phyloP scores from a whole-genome alignment of 441 rosid genomes.

The Gossypium gossypioides region DNA sequence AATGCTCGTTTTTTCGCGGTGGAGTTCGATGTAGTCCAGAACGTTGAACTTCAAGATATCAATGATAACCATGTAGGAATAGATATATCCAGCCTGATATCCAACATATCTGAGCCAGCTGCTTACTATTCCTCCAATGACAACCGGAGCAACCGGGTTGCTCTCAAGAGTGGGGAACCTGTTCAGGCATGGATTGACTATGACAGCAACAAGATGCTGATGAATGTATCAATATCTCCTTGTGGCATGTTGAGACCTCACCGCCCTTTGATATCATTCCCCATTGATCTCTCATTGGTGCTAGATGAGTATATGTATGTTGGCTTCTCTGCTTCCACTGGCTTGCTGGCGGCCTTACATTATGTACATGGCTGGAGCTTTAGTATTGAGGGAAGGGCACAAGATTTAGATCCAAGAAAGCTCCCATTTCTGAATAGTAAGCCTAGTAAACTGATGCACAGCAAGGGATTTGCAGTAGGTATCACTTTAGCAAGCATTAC shows the following conservation, averaged over 20 bases:
- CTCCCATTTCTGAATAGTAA: slow-evolving; percentile 12
- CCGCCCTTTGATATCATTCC: slow-evolving; percentile 21
- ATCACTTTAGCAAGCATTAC: slow-evolving; percentile 6
- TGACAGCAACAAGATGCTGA: slow-evolving; percentile 12
- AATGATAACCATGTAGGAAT: slow-evolving; percentile 34
- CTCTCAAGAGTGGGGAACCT: slow-evolving; percentile 18
- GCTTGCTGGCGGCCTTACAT: slow-evolving; percentile 7
- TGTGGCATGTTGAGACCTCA: slow-evolving; percentile 19
- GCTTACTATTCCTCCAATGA: slow-evolving; percentile 17
- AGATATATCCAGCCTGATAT: slow-evolving; percentile 24
- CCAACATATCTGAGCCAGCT: slow-evolving; percentile 19
- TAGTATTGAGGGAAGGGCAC: slow-evolving; percentile 14
- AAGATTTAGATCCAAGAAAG: slow-evolving; percentile 13
- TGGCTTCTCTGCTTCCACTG: slow-evolving; percentile 33
- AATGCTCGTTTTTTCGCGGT: slow-evolving; percentile 23
- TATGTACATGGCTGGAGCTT: slow-evolving; percentile 31
- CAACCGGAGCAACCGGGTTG: not conserved
- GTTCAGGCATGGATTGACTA: slow-evolving; percentile 32
- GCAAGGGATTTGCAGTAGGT: slow-evolving; percentile 1
- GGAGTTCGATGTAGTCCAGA: slow-evolving; percentile 21
- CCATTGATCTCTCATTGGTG: slow-evolving; percentile 20
- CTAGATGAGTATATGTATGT: slow-evolving; percentile 25
- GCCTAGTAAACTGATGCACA: not conserved
- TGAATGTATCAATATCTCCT: slow-evolving; percentile 24
- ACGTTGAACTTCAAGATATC: slow-evolving; percentile 18